Conservation (phyloP, 192 early-diverging fungal species). For the Coemansia sp. region DNA sequence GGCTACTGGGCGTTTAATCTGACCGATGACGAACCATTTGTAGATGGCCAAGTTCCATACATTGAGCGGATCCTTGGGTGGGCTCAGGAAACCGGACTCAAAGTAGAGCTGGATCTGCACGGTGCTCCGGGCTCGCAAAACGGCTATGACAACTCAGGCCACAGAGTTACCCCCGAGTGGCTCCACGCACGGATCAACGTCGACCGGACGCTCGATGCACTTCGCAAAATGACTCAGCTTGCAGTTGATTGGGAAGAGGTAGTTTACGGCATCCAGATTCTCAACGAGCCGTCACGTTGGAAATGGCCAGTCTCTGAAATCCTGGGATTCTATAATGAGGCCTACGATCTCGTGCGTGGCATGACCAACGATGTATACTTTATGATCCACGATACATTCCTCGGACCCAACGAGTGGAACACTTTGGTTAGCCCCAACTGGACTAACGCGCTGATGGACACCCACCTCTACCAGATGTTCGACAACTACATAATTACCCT, state of each 20-base stretch:
- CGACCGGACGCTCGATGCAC: constrained; percentile 54
- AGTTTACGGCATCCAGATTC: constrained; percentile 45
- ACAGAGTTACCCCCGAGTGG: constrained; percentile 52
- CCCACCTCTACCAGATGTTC: constrained; percentile 57
- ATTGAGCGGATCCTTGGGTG: constrained; percentile 51
- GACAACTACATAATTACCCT: constrained; percentile 42
- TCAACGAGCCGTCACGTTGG: constrained; percentile 53
- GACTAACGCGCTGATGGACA: constrained; percentile 51
- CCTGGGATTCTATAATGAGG: constrained; percentile 50
- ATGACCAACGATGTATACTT: constrained; percentile 27
- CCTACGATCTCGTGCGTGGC: constrained; percentile 38
- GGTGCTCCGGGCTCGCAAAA: constrained; percentile 63
- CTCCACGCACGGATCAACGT: constrained; percentile 48
- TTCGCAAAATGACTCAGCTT: constrained; percentile 54
- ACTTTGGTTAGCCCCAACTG: constrained; percentile 37
- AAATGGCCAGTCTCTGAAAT: constrained; percentile 38
- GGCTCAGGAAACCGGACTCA: constrained; percentile 53
- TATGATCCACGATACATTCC: constrained; percentile 53
- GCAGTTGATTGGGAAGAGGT: constrained; percentile 51
- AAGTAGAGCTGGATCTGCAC: constrained; percentile 59
- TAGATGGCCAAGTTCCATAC: constrained; percentile 53
- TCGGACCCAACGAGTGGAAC: constrained; percentile 46
- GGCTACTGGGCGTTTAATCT: constrained; percentile 62
- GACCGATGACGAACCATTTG: constrained; percentile 53
- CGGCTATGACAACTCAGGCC: constrained; percentile 58